Conservation (phyloP, 495 filamentous ascomycete species). For the Lophium mytilinum region DNA sequence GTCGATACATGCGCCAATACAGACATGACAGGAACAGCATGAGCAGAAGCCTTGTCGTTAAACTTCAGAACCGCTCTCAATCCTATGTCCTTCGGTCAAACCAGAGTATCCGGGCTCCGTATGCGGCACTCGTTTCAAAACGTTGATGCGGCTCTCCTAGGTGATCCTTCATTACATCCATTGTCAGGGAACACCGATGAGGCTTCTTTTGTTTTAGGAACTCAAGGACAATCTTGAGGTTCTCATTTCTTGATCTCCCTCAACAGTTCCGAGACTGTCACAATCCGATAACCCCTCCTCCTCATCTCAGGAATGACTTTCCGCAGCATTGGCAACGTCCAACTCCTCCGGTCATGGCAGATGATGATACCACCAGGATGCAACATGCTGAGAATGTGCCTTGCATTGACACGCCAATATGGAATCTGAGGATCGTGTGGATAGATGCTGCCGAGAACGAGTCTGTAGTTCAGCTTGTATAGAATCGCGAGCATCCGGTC, state of each 20-base stretch:
- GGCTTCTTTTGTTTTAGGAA: no score
- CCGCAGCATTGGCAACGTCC: constrained; percentile 69
- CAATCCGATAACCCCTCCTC: constrained; percentile 57
- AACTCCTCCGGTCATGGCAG: constrained; percentile 71
- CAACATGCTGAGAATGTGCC: constrained; percentile 71
- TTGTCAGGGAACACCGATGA: no score
- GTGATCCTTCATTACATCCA: no score
- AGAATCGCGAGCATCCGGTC: constrained; percentile 53
- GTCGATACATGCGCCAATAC: no score
- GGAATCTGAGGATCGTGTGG: constrained; percentile 77
- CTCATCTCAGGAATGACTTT: constrained; percentile 61
- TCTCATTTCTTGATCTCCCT: not conserved
- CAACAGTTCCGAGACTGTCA: constrained; percentile 43
- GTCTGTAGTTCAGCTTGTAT: constrained; percentile 47
- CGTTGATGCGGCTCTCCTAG: no score
- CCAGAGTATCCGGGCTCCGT: no score
- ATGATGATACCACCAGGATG: constrained; percentile 68
- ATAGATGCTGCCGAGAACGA: constrained; percentile 75
- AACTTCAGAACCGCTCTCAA: no score
- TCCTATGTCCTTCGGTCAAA: no score
- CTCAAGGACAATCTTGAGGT: no score
- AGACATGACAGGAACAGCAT: no score
- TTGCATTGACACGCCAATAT: constrained; percentile 60
- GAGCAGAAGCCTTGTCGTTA: no score
- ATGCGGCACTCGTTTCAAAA: no score